Evolutionary conservation across 2,329 filamentous ascomycete species (phyloP).

Genomic region (Claviceps sp.): DNA sequence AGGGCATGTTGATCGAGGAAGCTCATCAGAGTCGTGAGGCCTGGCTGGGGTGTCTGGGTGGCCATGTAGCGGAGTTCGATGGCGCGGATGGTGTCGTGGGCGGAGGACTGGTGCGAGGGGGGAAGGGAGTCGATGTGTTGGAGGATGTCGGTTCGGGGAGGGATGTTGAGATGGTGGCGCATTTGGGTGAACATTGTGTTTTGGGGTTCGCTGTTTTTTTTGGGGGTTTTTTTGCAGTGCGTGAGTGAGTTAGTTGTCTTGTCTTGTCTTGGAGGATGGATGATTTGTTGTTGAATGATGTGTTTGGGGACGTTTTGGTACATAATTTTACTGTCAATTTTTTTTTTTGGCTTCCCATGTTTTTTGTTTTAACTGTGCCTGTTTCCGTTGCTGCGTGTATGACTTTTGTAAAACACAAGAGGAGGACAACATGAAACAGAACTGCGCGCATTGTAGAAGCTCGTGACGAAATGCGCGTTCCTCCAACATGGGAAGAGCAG

Average conservation of each 20-base stretch:
- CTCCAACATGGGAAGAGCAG: too few relatives aligned
- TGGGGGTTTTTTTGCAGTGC: neutral
- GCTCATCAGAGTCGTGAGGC: constrained; percentile 63
- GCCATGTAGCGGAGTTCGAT: constrained; percentile 77
- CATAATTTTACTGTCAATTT: neutral
- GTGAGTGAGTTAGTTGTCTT: too few relatives aligned
- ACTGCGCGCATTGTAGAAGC: too few relatives aligned
- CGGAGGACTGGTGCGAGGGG: constrained; percentile 40
- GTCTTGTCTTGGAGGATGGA: too few relatives aligned
- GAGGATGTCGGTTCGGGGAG: constrained; percentile 67
- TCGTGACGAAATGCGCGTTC: too few relatives aligned
- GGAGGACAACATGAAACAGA: too few relatives aligned
- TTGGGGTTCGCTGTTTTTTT: constrained; percentile 57
- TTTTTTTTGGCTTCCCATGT: neutral
- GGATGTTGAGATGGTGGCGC: constrained; percentile 60
- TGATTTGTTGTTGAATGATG: constrained; percentile 57
- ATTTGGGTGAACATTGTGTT: constrained; percentile 93
- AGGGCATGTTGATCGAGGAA: constrained; percentile 59
- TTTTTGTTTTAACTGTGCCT: neutral
- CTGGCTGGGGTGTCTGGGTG: constrained; percentile 67
- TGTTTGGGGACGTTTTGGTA: constrained; percentile 69
- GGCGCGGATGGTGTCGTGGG: constrained; percentile 58
- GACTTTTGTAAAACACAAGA: neutral
- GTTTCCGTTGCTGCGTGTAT: neutral
- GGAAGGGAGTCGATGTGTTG: constrained; percentile 72